Percentiles rank a stretch among this genome's conserved stretches.
These are phyloP conservation scores for Rosa hybrid DNA, from an alignment of 331 rosid species.

Conservation along the genomic window DNA sequence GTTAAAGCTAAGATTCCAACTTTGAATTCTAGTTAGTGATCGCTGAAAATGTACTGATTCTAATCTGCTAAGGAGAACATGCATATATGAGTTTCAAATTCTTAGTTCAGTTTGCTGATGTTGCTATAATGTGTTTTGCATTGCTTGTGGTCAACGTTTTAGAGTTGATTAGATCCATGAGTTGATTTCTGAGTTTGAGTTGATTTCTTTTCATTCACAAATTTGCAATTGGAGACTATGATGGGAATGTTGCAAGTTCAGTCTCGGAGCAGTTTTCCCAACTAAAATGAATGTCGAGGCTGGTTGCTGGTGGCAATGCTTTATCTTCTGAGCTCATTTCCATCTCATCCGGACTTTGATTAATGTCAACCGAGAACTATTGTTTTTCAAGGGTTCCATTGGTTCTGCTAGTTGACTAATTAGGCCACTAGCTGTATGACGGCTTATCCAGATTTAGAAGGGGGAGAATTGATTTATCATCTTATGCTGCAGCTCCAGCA, in stretches of 20 bases:
- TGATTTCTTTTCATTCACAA: background rate
- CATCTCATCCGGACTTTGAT: background rate
- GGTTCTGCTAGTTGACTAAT: background rate
- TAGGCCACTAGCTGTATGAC: background rate
- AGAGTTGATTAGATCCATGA: background rate
- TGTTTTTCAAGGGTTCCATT: background rate
- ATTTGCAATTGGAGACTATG: background rate
- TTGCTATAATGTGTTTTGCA: background rate
- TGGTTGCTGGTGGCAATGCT: slow-evolving; percentile 8
- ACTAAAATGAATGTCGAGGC: background rate
- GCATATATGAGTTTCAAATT: background rate
- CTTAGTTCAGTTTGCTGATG: background rate
- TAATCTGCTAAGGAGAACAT: background rate
- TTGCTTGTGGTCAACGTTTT: background rate
- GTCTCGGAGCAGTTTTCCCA: background rate
- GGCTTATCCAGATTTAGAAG: background rate
- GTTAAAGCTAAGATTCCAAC: too few relatives aligned
- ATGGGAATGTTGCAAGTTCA: background rate
- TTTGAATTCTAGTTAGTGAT: background rate
- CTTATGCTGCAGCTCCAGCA: background rate
- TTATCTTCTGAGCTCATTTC: background rate
- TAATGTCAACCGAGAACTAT: background rate
- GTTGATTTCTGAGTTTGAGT: background rate
- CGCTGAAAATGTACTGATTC: background rate
- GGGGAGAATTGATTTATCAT: background rate